Percentiles rank a stretch among this genome's conserved stretches.
Evolutionary conservation across 805 yeast genomes (phyloP).

Genomic region (Yarrowia hollandica): DNA sequence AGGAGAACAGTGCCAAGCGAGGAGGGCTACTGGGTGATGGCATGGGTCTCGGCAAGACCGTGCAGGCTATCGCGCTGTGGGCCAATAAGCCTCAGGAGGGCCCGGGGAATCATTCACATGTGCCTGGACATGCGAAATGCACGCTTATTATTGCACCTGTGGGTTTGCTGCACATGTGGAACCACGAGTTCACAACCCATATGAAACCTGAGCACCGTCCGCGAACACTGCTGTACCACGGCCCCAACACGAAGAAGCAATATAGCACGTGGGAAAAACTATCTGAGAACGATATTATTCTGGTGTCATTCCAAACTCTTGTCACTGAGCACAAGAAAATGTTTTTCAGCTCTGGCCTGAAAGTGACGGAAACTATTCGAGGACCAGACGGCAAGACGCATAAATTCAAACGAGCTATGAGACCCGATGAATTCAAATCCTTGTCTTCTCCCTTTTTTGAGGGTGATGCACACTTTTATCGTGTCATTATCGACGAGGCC

Average conservation of each 20-base stretch:
- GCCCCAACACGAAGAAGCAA: slow-evolving; percentile 35
- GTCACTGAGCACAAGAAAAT: slow-evolving; percentile 21
- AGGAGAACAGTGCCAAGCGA: neutral
- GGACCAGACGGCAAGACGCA: neutral
- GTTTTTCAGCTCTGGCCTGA: slow-evolving; percentile 8
- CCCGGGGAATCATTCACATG: slow-evolving; percentile 31
- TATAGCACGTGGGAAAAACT: slow-evolving; percentile 35
- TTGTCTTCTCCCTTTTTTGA: slow-evolving; percentile 8
- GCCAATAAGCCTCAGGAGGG: slow-evolving; percentile 40
- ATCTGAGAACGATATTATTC: slow-evolving; percentile 44
- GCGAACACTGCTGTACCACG: slow-evolving; percentile 34
- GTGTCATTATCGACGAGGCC: slow-evolving; percentile 67
- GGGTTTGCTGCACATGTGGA: slow-evolving; percentile 48
- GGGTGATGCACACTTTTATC: slow-evolving; percentile 30
- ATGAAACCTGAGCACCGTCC: slow-evolving; percentile 25
- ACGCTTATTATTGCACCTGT: slow-evolving; percentile 49
- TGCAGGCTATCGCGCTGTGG: slow-evolving; percentile 68
- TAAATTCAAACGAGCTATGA: neutral
- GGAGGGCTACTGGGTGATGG: slow-evolving; percentile 74
- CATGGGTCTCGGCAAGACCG: slow-evolving; percentile 87
- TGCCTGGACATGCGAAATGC: slow-evolving; percentile 31
- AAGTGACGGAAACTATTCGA: neutral
- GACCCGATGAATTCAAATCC: slow-evolving; percentile 5
- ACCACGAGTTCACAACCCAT: slow-evolving; percentile 39
- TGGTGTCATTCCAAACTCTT: slow-evolving; percentile 16